Evolutionary conservation across 352 stramenopile genomes (phyloP), one percentile per base, ranked within the genome.

Genomic region (Globisporangium mamillatum): DNA sequence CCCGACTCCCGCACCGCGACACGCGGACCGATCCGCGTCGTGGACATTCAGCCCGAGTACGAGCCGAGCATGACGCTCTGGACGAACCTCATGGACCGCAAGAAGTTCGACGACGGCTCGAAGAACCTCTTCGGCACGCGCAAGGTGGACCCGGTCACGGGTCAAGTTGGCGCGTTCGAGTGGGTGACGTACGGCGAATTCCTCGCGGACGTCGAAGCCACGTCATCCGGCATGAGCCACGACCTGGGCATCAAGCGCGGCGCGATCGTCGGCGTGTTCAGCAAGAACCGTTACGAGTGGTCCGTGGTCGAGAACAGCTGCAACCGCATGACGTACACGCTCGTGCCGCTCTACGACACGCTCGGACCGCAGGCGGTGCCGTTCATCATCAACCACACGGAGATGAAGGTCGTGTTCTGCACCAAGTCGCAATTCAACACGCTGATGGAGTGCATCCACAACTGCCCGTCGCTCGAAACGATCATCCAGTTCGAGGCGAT

Each of bases 321-420:
- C 60, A 89, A 89, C 66, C 83, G 81, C 72, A 89, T 88, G 80
- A 64, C 73, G 44, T 89, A 84, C 75, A 72, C 78, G 46, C 71
- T 91, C 57, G 82, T 91, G 67, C 83, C 85, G 63, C 72, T 93
- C 18, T 93, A 60, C 54, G 54, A 60, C 18, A 60, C 54, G 27
- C 74, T 94, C 1, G 87, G 84, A 5, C 77, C 84, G 1, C 72
- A 70, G 1, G 80, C 81, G 24, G 79, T 94, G 53, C 79, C 82
- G 44, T 90, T 81, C 63, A 91, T 94, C 67, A 70, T 91, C 60
- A 89, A 90, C 70, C 83, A 94, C 55, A 90, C 86, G 0, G 76
- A 88, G 62, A 86, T 92, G 80, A 84, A 76, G 24, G 77, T 84
- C n/a, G 63, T 91, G 22, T 84, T 94, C 62, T 91, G 80, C 59